Evolutionary conservation across 371 early-diverging fungal genomes (phyloP), one percentile per base, ranked within the genome.

Genomic region (Actinomortierella wolfii): DNA sequence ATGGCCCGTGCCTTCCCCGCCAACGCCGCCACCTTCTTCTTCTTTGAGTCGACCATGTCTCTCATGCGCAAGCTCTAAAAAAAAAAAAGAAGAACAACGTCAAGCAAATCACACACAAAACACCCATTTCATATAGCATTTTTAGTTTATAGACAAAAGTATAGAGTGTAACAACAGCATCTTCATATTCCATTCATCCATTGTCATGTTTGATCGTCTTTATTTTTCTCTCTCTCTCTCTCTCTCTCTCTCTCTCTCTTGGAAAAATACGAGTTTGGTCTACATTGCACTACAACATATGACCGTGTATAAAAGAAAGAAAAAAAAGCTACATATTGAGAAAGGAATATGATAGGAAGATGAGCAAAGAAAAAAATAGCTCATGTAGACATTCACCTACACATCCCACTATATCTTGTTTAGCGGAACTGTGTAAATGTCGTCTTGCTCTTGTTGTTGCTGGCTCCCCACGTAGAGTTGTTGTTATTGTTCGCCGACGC

Each of bases 1-100:
- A 82, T 95, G 79, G 83, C 90, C n/a, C 79, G 95, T 52, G 95
- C 95, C 18, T 94, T 94, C 87, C 95, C 95, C 47, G 95, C 94
- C 26, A 93, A 93, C 56, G 94, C 94, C 1, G 93, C 92, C 44
- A 93, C 93, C 0, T 92, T 93, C 73, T 85, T 90, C 67, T 90
- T 87, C 17, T 92, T 87, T 62, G 91, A 91, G 70, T 83, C 85
- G 88, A 81, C 89, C 15, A 86, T 88, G 82, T 83, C 87, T 65
- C 21, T 79, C 26, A 63, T 83, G 64, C 61, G 76, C 8, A 67
- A 67, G 45, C 67, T 57, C 25, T 73, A 66, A 40, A 34, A 4
- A 13, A 24, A 29, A 51, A 44, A 43, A 53, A 14, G 24, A 21
- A 34, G 15, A 21, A 3, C 17, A 29, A 18, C 11, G 6, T 17